Evolutionary conservation across 2,329 filamentous ascomycete genomes (phyloP).

Genomic region (Fusarium penzigii): DNA sequence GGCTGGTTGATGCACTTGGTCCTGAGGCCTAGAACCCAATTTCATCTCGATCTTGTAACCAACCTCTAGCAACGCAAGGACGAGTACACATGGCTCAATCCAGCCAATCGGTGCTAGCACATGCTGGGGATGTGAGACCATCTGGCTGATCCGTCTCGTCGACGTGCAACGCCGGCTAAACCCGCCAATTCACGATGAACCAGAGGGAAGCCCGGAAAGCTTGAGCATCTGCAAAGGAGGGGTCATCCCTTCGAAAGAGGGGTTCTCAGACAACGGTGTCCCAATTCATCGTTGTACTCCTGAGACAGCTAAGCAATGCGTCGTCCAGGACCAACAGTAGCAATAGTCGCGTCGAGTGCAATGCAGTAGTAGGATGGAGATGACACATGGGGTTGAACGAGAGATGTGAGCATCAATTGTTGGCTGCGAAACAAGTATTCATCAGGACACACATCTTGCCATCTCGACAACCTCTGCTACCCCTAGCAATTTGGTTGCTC

Average conservation of each 20-base stretch:
- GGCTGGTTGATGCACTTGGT: constrained; percentile 2
- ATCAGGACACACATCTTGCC: background rate
- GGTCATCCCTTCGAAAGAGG: constrained; percentile 9
- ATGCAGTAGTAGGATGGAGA: background rate
- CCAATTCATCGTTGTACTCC: background rate
- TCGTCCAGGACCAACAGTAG: background rate
- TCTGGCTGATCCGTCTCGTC: constrained; percentile 4
- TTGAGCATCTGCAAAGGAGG: background rate
- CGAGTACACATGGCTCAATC: constrained; percentile 10
- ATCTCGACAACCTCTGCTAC: no score
- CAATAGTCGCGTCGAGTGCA: constrained; percentile 4
- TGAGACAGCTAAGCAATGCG: constrained; percentile 3
- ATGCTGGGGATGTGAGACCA: constrained; percentile 6
- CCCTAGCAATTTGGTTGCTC: background rate
- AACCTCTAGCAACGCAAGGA: constrained; percentile 6
- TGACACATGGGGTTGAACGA: constrained; percentile 16
- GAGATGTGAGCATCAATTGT: constrained; percentile 6
- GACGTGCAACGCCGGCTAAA: constrained; percentile 9
- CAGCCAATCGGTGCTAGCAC: constrained; percentile 13
- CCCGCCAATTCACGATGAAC: background rate
- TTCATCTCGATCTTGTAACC: constrained; percentile 18
- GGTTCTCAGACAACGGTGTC: constrained; percentile 6
- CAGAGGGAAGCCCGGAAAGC: background rate
- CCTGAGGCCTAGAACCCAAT: constrained; percentile 3
- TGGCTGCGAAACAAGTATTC: constrained; percentile 2